These are phyloP conservation scores for Aspergillus sojae DNA, from an alignment of 2,329 filamentous ascomycete genomes.

Conservation along the genomic window DNA sequence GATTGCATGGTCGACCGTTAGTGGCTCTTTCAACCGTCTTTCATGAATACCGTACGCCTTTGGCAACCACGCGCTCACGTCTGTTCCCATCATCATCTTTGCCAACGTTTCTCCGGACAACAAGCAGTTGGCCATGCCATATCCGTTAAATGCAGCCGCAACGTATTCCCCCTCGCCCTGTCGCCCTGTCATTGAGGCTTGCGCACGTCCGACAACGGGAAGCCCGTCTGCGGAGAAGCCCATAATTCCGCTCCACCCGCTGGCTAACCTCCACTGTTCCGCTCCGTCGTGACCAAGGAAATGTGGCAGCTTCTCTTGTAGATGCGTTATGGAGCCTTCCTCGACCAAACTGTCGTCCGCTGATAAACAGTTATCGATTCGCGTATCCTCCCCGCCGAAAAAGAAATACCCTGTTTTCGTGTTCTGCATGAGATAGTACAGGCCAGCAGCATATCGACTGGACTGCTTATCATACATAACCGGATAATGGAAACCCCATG, in stretches of 20 bases:
- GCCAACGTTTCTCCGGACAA: slow-evolving; percentile 31
- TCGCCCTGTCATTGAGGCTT: slow-evolving; percentile 40
- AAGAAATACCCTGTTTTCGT: slow-evolving; percentile 30
- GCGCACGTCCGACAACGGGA: slow-evolving; percentile 55
- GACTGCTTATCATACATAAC: slow-evolving; percentile 23
- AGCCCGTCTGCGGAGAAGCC: slow-evolving; percentile 54
- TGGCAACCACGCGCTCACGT: slow-evolving; percentile 3
- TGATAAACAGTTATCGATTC: slow-evolving; percentile 22
- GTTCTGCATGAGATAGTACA: slow-evolving; percentile 33
- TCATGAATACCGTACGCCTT: slow-evolving; percentile 10
- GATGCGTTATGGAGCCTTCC: slow-evolving; percentile 20
- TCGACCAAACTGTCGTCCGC: slow-evolving; percentile 26
- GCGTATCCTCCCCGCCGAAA: slow-evolving; percentile 30
- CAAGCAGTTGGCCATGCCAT: slow-evolving; percentile 65
- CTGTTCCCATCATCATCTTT: slow-evolving; percentile 30
- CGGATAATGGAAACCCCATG: slow-evolving; percentile 36
- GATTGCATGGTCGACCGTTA: slow-evolving; percentile 5
- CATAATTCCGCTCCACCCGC: slow-evolving; percentile 48
- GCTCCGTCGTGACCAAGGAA: slow-evolving; percentile 21
- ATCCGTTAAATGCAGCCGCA: slow-evolving; percentile 66
- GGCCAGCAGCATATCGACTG: slow-evolving; percentile 19
- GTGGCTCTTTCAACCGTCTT: not conserved
- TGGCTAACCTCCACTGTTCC: slow-evolving; percentile 24
- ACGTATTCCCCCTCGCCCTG: slow-evolving; percentile 49
- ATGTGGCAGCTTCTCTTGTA: slow-evolving; percentile 21